A percentile compares a stretch with the other conserved stretches of the same genome.
Conservation (phyloP, 2,329 filamentous ascomycete species). For the Phialophora chinensis region DNA sequence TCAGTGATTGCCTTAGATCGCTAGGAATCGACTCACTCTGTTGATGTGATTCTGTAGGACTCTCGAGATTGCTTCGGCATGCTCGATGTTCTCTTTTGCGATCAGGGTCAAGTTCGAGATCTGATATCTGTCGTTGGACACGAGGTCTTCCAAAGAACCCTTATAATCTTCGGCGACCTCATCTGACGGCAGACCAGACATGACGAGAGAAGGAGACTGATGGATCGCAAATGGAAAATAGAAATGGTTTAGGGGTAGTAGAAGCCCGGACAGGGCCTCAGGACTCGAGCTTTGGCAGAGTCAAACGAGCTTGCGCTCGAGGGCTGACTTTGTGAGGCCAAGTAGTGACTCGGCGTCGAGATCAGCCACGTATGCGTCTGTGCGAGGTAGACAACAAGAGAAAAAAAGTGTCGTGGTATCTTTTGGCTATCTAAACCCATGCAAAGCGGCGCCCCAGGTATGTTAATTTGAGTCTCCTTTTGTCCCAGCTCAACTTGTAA, state of each 20-base stretch:
- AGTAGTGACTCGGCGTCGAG: conserved; percentile 18
- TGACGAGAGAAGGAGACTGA: conserved; percentile 53
- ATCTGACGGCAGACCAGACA: conserved; percentile 70
- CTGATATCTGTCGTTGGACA: conserved; percentile 88
- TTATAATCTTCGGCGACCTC: conserved; percentile 96
- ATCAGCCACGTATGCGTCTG: conserved; percentile 28
- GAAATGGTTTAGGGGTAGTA: conserved; percentile 23
- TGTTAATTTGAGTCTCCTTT: conserved; percentile 18
- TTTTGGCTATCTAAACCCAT: conserved; percentile 39
- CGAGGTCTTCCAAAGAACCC: conserved; percentile 88
- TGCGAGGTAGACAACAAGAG: conserved; percentile 35
- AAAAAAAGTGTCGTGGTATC: conserved; percentile 40
- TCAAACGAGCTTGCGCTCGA: conserved; percentile 28
- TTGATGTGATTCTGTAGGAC: conserved; percentile 92
- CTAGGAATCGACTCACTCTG: conserved; percentile 66
- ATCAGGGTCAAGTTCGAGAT: conserved; percentile 98
- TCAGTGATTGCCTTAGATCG: conserved; percentile 38
- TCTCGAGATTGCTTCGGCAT: conserved; percentile 89
- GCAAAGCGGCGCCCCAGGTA: conserved; percentile 21
- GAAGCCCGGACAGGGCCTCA: conserved; percentile 8
- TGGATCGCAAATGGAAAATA: conserved; percentile 25
- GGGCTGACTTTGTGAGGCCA: conserved; percentile 25
- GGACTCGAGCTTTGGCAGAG: conserved; percentile 28
- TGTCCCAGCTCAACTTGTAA: conserved; percentile 7
- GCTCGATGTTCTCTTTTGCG: conserved; percentile 94